These are phyloP conservation scores for Lasiodiplodia sp. DNA, from an alignment of 2,329 filamentous ascomycete species.

Conservation along the genomic window DNA sequence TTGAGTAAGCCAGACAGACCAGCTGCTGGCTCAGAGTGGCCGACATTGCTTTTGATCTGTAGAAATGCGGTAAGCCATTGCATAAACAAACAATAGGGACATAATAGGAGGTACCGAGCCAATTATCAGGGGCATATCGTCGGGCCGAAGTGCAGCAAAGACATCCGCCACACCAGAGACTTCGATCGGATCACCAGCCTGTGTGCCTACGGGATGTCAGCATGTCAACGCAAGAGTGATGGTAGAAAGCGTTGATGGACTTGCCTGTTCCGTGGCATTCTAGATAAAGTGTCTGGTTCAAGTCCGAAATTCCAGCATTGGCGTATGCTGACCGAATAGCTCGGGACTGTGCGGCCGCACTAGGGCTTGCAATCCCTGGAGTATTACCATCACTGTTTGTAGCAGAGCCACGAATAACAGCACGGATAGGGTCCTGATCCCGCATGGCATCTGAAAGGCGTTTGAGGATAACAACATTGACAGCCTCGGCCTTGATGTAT, in stretches of 20 bases:
- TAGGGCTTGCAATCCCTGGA: slow-evolving; percentile 45
- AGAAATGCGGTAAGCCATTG: too few relatives aligned
- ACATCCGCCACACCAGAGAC: slow-evolving; percentile 57
- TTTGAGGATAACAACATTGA: slow-evolving; percentile 41
- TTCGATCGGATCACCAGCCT: slow-evolving; percentile 65
- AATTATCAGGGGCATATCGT: slow-evolving; percentile 35
- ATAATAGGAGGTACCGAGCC: slow-evolving; percentile 37
- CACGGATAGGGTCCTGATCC: slow-evolving; percentile 42
- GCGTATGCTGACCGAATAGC: slow-evolving; percentile 46
- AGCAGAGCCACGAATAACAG: slow-evolving; percentile 40
- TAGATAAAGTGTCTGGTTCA: slow-evolving; percentile 42
- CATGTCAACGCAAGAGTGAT: too few relatives aligned
- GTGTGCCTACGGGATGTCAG: slow-evolving; percentile 47
- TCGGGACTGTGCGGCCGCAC: slow-evolving; percentile 42
- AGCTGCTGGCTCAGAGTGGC: slow-evolving; percentile 41
- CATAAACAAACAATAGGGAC: not conserved
- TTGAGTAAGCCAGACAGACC: slow-evolving; percentile 42
- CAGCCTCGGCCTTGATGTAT: slow-evolving; percentile 40
- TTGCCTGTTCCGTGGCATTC: slow-evolving; percentile 61
- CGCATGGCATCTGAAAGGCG: slow-evolving; percentile 39
- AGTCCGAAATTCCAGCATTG: slow-evolving; percentile 40
- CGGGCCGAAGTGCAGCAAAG: slow-evolving; percentile 37
- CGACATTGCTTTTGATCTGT: slow-evolving; percentile 41
- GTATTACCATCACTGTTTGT: slow-evolving; percentile 38
- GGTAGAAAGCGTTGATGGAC: too few relatives aligned